Evolutionary conservation across 352 stramenopile species (phyloP).

Genomic region (Pythium phragmiticola): DNA sequence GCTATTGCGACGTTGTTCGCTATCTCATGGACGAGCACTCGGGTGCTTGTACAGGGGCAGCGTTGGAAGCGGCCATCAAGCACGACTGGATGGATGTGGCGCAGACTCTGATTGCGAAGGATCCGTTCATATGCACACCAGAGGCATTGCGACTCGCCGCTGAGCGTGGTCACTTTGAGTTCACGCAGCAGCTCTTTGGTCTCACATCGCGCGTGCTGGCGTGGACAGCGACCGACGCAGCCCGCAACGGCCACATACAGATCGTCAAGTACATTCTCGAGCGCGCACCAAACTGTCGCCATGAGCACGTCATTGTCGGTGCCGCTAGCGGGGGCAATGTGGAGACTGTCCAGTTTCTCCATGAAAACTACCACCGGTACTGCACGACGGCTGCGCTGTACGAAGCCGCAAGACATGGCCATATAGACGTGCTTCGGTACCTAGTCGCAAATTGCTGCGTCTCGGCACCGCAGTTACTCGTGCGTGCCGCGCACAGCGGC

Average conservation of each 20-base stretch:
- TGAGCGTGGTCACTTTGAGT: background rate
- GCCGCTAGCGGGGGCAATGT: background rate
- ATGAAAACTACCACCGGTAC: conserved; percentile 9
- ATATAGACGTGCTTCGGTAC: background rate
- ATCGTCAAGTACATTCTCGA: conserved; percentile 3
- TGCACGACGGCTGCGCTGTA: background rate
- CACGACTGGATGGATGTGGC: background rate
- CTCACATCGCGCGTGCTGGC: background rate
- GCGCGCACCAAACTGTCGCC: background rate
- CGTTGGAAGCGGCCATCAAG: background rate
- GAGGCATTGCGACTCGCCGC: background rate
- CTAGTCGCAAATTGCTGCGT: background rate
- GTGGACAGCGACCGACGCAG: background rate
- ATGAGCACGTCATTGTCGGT: conserved; percentile 3
- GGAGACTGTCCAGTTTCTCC: conserved; percentile 6
- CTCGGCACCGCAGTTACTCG: background rate
- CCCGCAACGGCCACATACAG: background rate
- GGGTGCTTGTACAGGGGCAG: background rate
- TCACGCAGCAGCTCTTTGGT: background rate
- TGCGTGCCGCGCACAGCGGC: background rate
- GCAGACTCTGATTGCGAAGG: background rate
- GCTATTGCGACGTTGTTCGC: background rate
- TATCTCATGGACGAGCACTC: background rate
- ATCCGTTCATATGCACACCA: background rate
- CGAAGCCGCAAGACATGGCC: background rate